Percentiles rank a stretch among this genome's conserved stretches.
Conservation (phyloP, 2,329 filamentous ascomycete genomes). For the Exophiala oligosperma region DNA sequence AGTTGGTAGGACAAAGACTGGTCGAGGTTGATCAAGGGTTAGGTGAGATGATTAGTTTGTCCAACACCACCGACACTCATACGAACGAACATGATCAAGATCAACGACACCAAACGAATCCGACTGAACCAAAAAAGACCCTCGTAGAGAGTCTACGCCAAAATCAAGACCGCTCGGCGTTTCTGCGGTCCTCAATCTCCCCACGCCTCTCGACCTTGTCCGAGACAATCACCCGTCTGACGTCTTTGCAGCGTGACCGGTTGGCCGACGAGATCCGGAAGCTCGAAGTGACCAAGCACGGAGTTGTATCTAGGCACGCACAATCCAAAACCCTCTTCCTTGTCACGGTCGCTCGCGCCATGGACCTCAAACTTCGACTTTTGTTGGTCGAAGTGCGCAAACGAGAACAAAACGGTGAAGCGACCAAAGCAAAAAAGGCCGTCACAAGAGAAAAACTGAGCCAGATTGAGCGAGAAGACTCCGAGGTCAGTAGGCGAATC, state of each 20-base stretch:
- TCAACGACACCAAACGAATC: no score
- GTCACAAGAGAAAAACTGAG: conserved; percentile 35
- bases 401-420: conserved; percentile 37
- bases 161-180: conserved; percentile 5
- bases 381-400: conserved; percentile 34
- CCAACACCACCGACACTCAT: no score
- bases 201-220: conserved; percentile 11
- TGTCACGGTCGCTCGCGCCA: conserved; percentile 19
- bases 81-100: no score
- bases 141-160: background rate
- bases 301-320: conserved; percentile 19
- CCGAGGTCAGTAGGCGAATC: conserved; percentile 36
- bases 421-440: conserved; percentile 38
- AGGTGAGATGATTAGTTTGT: background rate
- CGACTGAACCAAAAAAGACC: background rate
- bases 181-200: background rate
- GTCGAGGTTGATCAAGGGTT: conserved; percentile 9
- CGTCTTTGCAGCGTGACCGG: background rate
- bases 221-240: background rate
- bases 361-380: conserved; percentile 25
- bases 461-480: conserved; percentile 38
- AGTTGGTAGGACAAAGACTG: background rate
- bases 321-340: conserved; percentile 18
- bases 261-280: conserved; percentile 1
- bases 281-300: conserved; percentile 28